These are phyloP conservation scores for Flaveria floridana DNA, from an alignment of 140 eudicot species.

Conservation along the genomic window DNA sequence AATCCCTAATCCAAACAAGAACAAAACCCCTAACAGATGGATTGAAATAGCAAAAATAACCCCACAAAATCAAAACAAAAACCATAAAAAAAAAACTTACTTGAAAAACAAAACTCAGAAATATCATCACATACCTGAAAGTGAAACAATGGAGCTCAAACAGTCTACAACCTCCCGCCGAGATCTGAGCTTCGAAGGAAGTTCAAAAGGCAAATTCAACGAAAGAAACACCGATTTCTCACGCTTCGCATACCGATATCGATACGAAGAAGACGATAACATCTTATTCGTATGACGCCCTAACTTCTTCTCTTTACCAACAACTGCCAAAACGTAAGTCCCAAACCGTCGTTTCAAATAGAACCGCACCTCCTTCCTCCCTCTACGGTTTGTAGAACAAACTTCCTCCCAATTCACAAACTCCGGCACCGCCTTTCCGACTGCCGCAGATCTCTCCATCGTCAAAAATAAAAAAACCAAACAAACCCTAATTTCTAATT, in stretches of 20 bases:
- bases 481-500: constrained; percentile 12
- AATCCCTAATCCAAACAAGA: background rate
- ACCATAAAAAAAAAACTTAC: background rate
- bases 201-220: constrained; percentile 8
- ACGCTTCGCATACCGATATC: constrained; percentile 36
- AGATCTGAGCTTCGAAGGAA: constrained; percentile 47
- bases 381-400: constrained; percentile 39
- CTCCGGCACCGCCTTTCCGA: constrained; percentile 27
- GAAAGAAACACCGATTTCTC: constrained; percentile 29
- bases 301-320: constrained; percentile 67
- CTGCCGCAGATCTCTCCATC: constrained; percentile 24
- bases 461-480: background rate
- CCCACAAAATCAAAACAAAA: background rate
- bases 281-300: constrained; percentile 29
- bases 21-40: background rate
- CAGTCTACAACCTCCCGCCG: constrained; percentile 63
- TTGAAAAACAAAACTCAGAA: background rate
- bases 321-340: constrained; percentile 61
- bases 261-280: constrained; percentile 8
- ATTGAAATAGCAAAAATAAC: background rate
- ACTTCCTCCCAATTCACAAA: constrained; percentile 68
- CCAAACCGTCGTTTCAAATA: constrained; percentile 57
- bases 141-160: constrained; percentile 45
- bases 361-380: constrained; percentile 58
- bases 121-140: constrained; percentile 42